Evolutionary conservation across 2,329 filamentous ascomycete species (phyloP).

Genomic region (Pseudocercospora vitis): DNA sequence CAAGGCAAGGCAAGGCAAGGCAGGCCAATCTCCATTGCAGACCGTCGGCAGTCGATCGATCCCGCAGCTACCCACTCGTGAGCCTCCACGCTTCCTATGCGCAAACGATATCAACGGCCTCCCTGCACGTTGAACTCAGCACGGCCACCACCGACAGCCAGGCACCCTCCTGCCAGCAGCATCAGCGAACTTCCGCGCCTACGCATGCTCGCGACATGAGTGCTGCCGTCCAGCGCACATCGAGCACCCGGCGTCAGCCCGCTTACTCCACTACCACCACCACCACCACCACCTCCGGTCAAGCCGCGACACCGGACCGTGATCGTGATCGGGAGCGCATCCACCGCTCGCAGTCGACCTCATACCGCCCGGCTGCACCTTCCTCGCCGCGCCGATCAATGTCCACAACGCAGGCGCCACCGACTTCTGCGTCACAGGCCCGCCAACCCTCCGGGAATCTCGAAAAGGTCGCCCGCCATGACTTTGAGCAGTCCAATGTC

Average conservation of each 20-base stretch:
- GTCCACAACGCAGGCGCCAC: conserved; percentile 36
- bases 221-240: conserved; percentile 41
- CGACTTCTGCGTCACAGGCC: conserved; percentile 31
- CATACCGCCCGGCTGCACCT: conserved; percentile 34
- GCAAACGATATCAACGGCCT: conserved; percentile 2
- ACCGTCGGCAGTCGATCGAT: neutral
- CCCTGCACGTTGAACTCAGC: conserved; percentile 2
- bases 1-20: neutral
- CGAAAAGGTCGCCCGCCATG: conserved; percentile 60
- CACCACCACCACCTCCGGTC: conserved; percentile 50
- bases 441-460: conserved; percentile 50
- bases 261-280: conserved; percentile 42
- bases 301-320: conserved; percentile 44
- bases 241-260: conserved; percentile 48
- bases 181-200: neutral
- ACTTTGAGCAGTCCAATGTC: conserved; percentile 72
- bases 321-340: conserved; percentile 49
- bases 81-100: neutral
- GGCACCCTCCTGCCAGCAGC: neutral
- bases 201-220: conserved; percentile 7
- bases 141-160: neutral
- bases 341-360: conserved; percentile 42
- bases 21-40: neutral
- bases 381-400: conserved; percentile 40
- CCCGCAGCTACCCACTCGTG: neutral